These are phyloP conservation scores for Nicotiana noctiflora DNA, from an alignment of 257 asterid genomes.

Conservation along the genomic window DNA sequence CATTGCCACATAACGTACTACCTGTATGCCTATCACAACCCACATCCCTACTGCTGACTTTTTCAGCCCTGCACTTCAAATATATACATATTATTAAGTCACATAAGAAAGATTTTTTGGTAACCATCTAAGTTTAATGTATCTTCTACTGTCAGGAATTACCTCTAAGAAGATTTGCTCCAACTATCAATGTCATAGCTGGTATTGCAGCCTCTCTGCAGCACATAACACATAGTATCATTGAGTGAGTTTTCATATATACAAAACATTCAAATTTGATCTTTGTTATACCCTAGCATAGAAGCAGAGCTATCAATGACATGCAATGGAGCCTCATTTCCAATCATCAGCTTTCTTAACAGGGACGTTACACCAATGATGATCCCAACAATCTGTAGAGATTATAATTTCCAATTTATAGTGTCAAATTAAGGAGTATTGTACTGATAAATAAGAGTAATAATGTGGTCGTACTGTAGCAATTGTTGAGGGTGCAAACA, in stretches of 20 bases:
- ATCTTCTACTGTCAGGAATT: not conserved
- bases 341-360: slow-evolving; percentile 6
- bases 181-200: slow-evolving; percentile 21
- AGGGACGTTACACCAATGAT: not conserved
- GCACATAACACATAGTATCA: not conserved
- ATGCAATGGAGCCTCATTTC: slow-evolving; percentile 5
- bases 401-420: not conserved
- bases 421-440: not conserved
- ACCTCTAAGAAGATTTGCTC: slow-evolving; percentile 28
- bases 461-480: slow-evolving; percentile 3
- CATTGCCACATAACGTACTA: slow-evolving; percentile 12
- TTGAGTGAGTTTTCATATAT: not conserved
- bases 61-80: slow-evolving; percentile 11
- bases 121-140: not conserved
- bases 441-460: no score
- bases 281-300: not conserved
- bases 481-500: slow-evolving; percentile 18
- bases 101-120: not conserved
- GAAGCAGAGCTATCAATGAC: slow-evolving; percentile 4
- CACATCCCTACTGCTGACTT: slow-evolving; percentile 5
- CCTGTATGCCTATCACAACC: slow-evolving; percentile 14
- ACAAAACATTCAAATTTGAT: not conserved
- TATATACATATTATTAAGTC: not conserved
- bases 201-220: slow-evolving; percentile 25
- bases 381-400: slow-evolving; percentile 3